phyloP scores from a whole-genome alignment of 495 filamentous ascomycete genomes.

The Neurospora intermedia region DNA sequence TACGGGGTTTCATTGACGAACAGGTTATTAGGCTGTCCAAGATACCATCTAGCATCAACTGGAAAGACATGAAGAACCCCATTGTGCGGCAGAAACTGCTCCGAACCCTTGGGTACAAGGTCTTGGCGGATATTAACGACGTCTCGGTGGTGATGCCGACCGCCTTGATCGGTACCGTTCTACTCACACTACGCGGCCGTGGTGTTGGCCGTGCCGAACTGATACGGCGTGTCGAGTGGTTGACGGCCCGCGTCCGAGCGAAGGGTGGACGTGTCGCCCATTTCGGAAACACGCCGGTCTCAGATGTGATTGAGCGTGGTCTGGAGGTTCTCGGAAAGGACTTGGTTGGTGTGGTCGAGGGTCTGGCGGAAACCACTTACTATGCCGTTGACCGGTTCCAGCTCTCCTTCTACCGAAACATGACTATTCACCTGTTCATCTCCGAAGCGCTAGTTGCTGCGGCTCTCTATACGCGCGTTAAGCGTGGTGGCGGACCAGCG shows the following conservation, averaged over 20 bases:
- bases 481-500: constrained; percentile 72
- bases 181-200: constrained; percentile 82
- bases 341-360: constrained; percentile 68
- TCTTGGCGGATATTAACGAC: constrained; percentile 86
- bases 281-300: constrained; percentile 69
- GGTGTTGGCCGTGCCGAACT: constrained; percentile 84
- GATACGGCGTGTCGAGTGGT: constrained; percentile 81
- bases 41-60: constrained; percentile 25
- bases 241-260: constrained; percentile 66
- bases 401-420: constrained; percentile 94
- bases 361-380: constrained; percentile 77
- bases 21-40: constrained; percentile 47
- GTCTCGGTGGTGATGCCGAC: constrained; percentile 98
- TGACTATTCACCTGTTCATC: constrained; percentile 97
- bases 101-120: constrained; percentile 77
- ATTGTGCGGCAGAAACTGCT: constrained; percentile 50
- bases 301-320: constrained; percentile 75
- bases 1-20: constrained; percentile 65
- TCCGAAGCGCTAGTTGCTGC: constrained; percentile 80
- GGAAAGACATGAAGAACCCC: constrained; percentile 33
- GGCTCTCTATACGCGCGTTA: constrained; percentile 81
- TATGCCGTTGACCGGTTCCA: constrained; percentile 95
- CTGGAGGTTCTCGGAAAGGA: constrained; percentile 84
- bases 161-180: constrained; percentile 83
- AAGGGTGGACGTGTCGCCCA: constrained; percentile 89